Evolutionary conservation across 2,329 filamentous ascomycete genomes (phyloP).

Genomic region (Colletotrichum costaricense): DNA sequence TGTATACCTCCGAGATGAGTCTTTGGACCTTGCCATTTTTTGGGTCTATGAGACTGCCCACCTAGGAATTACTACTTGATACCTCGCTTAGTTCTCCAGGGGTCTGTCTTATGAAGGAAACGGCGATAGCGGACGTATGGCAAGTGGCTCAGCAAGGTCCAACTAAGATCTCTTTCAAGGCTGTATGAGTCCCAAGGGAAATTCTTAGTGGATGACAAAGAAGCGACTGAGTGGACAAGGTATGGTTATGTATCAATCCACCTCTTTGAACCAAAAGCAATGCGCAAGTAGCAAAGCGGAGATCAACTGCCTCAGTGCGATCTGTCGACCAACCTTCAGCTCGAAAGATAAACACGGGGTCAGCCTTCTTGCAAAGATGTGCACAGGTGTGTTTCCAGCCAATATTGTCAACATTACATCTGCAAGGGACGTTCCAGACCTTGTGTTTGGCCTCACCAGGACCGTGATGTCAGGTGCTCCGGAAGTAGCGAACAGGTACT

Average conservation of each 20-base stretch:
- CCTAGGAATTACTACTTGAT: too few relatives aligned
- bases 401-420: background rate
- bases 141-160: too few relatives aligned
- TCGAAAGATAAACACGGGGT: background rate
- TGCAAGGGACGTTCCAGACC: slow-evolving; percentile 11
- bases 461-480: slow-evolving; percentile 20
- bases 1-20: too few relatives aligned
- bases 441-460: slow-evolving; percentile 18
- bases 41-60: too few relatives aligned
- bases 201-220: background rate
- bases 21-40: too few relatives aligned
- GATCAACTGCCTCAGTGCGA: background rate
- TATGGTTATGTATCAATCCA: background rate
- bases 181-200: too few relatives aligned
- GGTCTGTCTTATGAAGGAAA: too few relatives aligned
- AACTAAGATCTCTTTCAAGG: too few relatives aligned
- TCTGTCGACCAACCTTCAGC: background rate
- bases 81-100: too few relatives aligned
- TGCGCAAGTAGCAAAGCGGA: background rate
- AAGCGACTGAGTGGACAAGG: background rate
- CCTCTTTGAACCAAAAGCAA: background rate
- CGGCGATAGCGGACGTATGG: too few relatives aligned
- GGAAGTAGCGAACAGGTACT: background rate
- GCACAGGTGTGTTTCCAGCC: background rate
- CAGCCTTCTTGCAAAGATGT: slow-evolving; percentile 5